Conservation (phyloP, 805 yeast species). For the Spathaspora boniae region DNA sequence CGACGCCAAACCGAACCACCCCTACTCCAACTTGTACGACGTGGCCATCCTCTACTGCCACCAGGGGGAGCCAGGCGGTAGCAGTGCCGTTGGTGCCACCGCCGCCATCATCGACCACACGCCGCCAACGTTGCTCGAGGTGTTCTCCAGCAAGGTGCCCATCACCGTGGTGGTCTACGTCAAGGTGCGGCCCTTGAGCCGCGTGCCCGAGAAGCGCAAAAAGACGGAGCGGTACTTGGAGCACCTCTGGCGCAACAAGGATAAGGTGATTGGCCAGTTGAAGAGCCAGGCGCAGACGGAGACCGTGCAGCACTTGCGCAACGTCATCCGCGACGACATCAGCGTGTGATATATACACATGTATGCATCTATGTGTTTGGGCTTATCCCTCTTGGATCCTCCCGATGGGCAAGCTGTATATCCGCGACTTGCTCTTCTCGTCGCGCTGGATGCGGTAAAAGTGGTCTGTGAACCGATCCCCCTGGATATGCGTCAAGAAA, state of each 20-base stretch:
- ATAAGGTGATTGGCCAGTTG: slow-evolving; percentile 34
- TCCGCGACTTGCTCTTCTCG: slow-evolving; percentile 75
- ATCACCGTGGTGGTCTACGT: slow-evolving; percentile 46
- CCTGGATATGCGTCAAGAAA: slow-evolving; percentile 80
- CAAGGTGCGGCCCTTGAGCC: slow-evolving; percentile 40
- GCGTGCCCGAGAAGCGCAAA: slow-evolving; percentile 50
- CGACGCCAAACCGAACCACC: slow-evolving; percentile 23
- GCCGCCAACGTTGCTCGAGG: slow-evolving; percentile 29
- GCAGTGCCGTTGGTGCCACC: too few relatives aligned
- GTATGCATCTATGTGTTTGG: not conserved
- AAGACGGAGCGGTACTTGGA: slow-evolving; percentile 77
- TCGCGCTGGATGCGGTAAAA: slow-evolving; percentile 81
- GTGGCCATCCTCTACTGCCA: slow-evolving; percentile 46
- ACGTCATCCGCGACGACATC: not conserved
- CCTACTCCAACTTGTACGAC: slow-evolving; percentile 51
- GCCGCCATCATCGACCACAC: slow-evolving; percentile 4
- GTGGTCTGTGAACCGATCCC: slow-evolving; percentile 79
- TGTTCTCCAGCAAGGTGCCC: slow-evolving; percentile 21
- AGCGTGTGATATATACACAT: not conserved
- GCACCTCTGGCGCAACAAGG: slow-evolving; percentile 67
- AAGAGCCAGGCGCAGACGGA: too few relatives aligned
- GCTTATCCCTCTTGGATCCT: slow-evolving; percentile 29
- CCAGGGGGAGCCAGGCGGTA: slow-evolving; percentile 2
- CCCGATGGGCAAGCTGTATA: slow-evolving; percentile 46
- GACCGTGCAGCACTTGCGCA: not conserved